A percentile compares a stretch with the other conserved stretches of the same genome.
phyloP scores from a whole-genome alignment of 2,329 filamentous ascomycete species.

The Beauveria rudraprayagi region DNA sequence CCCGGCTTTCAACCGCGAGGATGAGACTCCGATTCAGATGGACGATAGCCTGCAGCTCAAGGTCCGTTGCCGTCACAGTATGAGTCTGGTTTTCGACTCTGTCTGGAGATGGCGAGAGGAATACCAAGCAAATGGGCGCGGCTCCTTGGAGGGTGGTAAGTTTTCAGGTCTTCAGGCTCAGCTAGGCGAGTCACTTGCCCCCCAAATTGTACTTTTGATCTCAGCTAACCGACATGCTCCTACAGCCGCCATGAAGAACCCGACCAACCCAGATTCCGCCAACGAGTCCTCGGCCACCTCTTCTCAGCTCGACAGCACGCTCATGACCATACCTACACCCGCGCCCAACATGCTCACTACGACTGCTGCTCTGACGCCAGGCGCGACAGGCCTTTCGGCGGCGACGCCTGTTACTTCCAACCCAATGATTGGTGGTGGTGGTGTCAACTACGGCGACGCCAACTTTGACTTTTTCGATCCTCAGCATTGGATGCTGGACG shows the following conservation, averaged over 20 bases:
- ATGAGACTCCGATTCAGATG: constrained; percentile 41
- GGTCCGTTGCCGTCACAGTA: constrained; percentile 75
- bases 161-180: constrained; percentile 17
- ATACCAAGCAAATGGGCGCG: constrained; percentile 62
- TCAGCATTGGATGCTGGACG: constrained; percentile 88
- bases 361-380: constrained; percentile 47
- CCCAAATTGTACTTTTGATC: constrained; percentile 12
- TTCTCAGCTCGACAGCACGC: constrained; percentile 54
- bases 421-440: constrained; percentile 39
- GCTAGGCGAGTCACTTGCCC: constrained; percentile 18
- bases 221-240: background rate
- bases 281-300: constrained; percentile 65
- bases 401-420: constrained; percentile 31
- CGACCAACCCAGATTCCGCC: constrained; percentile 74
- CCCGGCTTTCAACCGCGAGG: constrained; percentile 40
- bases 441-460: constrained; percentile 54
- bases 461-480: constrained; percentile 88
- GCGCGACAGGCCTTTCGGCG: constrained; percentile 34
- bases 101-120: constrained; percentile 83
- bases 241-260: constrained; percentile 63
- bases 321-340: constrained; percentile 32
- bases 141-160: constrained; percentile 66
- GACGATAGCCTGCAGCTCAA: constrained; percentile 71
- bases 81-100: constrained; percentile 77
- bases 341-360: constrained; percentile 39